A percentile compares a stretch with the other conserved stretches of the same genome.
Evolutionary conservation across 2,329 filamentous ascomycete species (phyloP).

Genomic region (Cladophialophora immunda): DNA sequence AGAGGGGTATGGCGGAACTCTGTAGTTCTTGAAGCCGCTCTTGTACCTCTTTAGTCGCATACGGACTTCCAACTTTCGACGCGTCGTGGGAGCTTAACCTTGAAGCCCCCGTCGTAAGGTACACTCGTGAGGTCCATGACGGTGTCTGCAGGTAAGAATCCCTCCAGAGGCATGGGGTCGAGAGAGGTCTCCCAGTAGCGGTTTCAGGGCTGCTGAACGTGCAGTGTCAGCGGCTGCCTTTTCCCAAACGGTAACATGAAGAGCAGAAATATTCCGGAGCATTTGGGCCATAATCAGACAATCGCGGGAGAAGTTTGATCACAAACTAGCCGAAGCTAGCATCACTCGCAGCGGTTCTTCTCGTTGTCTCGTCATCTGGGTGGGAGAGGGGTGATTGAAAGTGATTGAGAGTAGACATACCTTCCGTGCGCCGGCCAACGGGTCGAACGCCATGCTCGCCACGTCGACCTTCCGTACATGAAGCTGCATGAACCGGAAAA

Average conservation of each 20-base stretch:
- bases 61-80: background rate
- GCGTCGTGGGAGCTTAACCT: background rate
- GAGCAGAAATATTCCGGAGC: background rate
- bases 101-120: conserved; percentile 12
- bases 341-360: conserved; percentile 76
- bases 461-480: conserved; percentile 52
- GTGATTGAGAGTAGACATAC: conserved; percentile 45
- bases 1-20: conserved; percentile 40
- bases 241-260: background rate
- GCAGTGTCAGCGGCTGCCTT: background rate
- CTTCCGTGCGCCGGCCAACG: conserved; percentile 35
- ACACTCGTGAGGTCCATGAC: conserved; percentile 14
- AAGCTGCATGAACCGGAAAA: conserved; percentile 36
- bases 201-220: background rate
- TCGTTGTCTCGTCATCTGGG: conserved; percentile 55
- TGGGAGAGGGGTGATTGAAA: conserved; percentile 20
- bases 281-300: conserved; percentile 20
- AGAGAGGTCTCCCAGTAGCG: background rate
- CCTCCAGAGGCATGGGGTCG: background rate
- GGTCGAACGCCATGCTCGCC: conserved; percentile 46
- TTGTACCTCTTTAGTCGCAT: conserved; percentile 44
- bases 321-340: conserved; percentile 57
- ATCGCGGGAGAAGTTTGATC: conserved; percentile 48
- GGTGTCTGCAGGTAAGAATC: conserved; percentile 6
- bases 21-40: conserved; percentile 50